Percentiles rank a stretch among this genome's conserved stretches.
phyloP scores from a whole-genome alignment of 768 basidiomycete genomes.

The Lentinus brumalis region DNA sequence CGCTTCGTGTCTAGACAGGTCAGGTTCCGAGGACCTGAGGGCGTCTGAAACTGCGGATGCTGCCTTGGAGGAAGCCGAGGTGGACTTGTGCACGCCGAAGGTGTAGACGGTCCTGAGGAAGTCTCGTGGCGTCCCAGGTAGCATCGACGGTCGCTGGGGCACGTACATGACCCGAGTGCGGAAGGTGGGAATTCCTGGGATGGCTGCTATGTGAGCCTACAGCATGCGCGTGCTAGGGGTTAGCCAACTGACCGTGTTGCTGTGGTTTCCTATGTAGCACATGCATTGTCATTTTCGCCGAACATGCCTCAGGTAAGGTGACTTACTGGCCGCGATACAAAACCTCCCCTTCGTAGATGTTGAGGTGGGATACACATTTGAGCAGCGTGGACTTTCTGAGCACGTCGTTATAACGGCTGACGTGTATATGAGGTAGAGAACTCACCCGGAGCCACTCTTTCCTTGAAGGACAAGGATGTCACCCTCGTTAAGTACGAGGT shows the following conservation, averaged over 20 bases:
- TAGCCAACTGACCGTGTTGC: neutral
- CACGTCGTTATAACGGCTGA: neutral
- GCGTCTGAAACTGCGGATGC: slow-evolving; percentile 15
- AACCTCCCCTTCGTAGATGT: slow-evolving; percentile 67
- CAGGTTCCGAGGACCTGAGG: neutral
- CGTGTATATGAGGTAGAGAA: neutral
- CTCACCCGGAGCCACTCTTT: slow-evolving; percentile 73
- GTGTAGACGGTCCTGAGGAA: slow-evolving; percentile 61
- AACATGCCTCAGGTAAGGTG: neutral
- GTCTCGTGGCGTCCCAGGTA: slow-evolving; percentile 77
- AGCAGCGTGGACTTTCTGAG: slow-evolving; percentile 70
- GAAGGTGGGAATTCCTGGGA: slow-evolving; percentile 70
- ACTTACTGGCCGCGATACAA: slow-evolving; percentile 68
- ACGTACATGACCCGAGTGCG: slow-evolving; percentile 83
- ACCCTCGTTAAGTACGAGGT: slow-evolving; percentile 64
- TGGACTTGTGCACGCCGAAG: slow-evolving; percentile 46
- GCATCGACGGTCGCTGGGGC: slow-evolving; percentile 85
- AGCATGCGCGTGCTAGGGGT: too few relatives aligned
- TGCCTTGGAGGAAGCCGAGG: slow-evolving; percentile 25
- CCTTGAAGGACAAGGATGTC: slow-evolving; percentile 82
- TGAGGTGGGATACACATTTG: slow-evolving; percentile 83
- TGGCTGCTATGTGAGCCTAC: neutral
- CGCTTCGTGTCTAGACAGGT: slow-evolving; percentile 32
- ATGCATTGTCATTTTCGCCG: neutral
- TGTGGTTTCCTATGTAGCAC: neutral